Evolutionary conservation across 2,329 filamentous ascomycete genomes (phyloP), one percentile per base, ranked within the genome.

Genomic region (Monosporascus sp.): DNA sequence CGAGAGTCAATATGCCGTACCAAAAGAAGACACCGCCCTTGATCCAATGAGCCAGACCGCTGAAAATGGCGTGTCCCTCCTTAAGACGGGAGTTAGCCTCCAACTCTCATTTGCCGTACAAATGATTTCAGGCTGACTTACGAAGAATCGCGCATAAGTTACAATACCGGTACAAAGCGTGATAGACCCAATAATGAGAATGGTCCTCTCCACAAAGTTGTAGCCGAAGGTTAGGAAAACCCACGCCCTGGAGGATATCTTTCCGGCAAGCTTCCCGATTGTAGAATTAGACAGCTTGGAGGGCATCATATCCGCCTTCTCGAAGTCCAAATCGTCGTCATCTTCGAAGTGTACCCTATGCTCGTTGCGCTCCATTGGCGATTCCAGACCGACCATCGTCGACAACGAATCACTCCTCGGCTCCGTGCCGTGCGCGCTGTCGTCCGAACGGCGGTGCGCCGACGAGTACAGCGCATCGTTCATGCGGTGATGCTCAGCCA

Each of bases 1-100:
- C 91, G 4, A 97, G 78, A 0, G 90, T 96, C 55, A 97, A 74
- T 20, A 96, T 72, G 8, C 93, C 93, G 58, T 95, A 89, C 86
- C 90, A 94, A 74, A 97, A 90, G 76, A 97, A 97, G 51, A 97
- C 88, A 3, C 89, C 89, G 46, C 93, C 93, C 69, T 97, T 97
- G 69, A 97, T 85, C 75, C 90, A 96, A 67, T 97, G 93, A 7
- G 93, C 93, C 43, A 97, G 77, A 2, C 93, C 90, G 61, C 86
- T 92, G 75, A 93, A 95, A 53, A 97, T 75, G 3, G 77, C 77
- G 22, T 70, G 69, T 5, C 81, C 87, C 68, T 87, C 85, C 87
- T 91, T 59, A 35, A 55, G 61, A 54, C 57, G 56, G 50, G 48
- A 45, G 53, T 54, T 44, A 55, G 57, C 9, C 22, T 35, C 47